Evolutionary conservation across 129 eudicot species (phyloP).

Genomic region (Tagetes patula): DNA sequence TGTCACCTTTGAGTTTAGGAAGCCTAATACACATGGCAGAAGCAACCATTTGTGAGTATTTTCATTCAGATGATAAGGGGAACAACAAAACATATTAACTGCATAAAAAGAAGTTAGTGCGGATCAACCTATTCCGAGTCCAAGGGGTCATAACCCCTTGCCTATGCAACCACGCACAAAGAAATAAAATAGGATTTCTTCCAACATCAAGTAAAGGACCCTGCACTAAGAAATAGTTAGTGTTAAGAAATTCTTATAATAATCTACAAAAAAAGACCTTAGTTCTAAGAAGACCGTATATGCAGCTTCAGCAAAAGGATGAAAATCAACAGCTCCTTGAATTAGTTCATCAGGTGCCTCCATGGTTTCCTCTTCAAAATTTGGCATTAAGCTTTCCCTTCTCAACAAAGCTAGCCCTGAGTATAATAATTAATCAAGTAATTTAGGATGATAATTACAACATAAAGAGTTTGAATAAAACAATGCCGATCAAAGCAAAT

Average conservation of each 20-base stretch:
- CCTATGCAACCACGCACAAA: constrained; percentile 70
- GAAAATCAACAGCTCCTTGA: constrained; percentile 54
- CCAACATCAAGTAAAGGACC: constrained; percentile 80
- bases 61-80: constrained; percentile 3
- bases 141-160: constrained; percentile 72
- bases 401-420: constrained; percentile 67
- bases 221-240: constrained; percentile 35
- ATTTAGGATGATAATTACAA: not conserved
- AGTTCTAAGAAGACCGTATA: constrained; percentile 50
- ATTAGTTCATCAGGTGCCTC: constrained; percentile 51
- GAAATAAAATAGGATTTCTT: constrained; percentile 60
- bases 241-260: constrained; percentile 4
- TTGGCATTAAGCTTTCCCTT: constrained; percentile 36
- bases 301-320: constrained; percentile 83
- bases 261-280: constrained; percentile 16
- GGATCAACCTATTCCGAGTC: constrained; percentile 51
- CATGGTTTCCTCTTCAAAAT: constrained; percentile 38
- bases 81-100: not conserved
- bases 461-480: not conserved
- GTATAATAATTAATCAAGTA: constrained; percentile 1
- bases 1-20: constrained; percentile 72
- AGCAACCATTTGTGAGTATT: too few relatives aligned
- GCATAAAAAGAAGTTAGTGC: not conserved
- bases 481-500: constrained; percentile 10
- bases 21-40: constrained; percentile 35